Evolutionary conservation across 495 filamentous ascomycete genomes (phyloP).

Genomic region (Glarea lozoyensis): DNA sequence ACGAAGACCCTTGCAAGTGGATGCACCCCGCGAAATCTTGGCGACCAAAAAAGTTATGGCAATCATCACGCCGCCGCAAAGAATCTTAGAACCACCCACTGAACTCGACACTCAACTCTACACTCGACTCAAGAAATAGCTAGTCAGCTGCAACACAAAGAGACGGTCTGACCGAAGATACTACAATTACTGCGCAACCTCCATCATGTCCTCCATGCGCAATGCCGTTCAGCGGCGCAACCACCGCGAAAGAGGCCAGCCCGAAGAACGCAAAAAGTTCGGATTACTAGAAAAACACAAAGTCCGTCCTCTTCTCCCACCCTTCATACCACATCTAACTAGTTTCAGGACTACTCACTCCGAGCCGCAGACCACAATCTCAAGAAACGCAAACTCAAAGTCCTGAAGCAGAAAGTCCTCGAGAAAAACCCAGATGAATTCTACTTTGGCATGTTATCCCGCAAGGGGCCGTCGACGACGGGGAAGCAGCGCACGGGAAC

Average conservation of each 20-base stretch:
- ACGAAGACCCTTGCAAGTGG: too few relatives aligned
- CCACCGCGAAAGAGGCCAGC: conserved; percentile 85
- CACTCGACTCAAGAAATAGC: too few relatives aligned
- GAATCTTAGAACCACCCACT: too few relatives aligned
- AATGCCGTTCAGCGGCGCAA: conserved; percentile 64
- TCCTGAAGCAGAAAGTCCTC: conserved; percentile 69
- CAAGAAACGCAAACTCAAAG: conserved; percentile 73
- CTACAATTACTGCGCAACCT: neutral
- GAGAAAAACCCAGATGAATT: conserved; percentile 96
- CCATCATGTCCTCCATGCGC: conserved; percentile 68
- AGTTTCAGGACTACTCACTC: conserved; percentile 72
- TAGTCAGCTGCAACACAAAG: too few relatives aligned
- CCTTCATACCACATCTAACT: conserved; percentile 20
- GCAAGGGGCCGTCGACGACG: conserved; percentile 27
- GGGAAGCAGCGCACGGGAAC: conserved; percentile 31
- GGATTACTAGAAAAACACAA: conserved; percentile 87
- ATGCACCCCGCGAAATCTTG: too few relatives aligned
- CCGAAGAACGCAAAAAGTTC: conserved; percentile 69
- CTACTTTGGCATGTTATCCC: conserved; percentile 80
- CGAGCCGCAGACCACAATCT: conserved; percentile 80
- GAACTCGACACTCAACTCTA: too few relatives aligned
- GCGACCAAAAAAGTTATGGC: too few relatives aligned
- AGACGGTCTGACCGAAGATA: too few relatives aligned
- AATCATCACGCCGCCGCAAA: too few relatives aligned
- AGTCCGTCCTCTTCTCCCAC: conserved; percentile 36